Conservation (phyloP, 129 eudicot genomes). For the Escallonia herrerae region DNA sequence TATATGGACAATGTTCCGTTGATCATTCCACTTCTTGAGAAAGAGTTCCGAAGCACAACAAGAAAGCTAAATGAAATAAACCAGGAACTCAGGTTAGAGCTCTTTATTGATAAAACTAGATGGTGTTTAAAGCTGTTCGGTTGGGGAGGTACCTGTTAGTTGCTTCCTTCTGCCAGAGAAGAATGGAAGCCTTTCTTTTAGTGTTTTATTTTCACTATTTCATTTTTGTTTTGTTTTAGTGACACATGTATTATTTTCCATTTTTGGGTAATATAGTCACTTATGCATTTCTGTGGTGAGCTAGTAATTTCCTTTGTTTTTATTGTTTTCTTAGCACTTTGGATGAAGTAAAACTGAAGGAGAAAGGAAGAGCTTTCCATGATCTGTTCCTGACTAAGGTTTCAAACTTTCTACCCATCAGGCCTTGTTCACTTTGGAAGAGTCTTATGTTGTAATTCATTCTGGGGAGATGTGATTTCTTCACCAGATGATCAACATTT, state of each 20-base stretch:
- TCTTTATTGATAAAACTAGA: constrained; percentile 7
- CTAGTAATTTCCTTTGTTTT: constrained; percentile 9
- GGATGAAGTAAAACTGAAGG: constrained; percentile 82
- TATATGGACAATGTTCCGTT: constrained; percentile 86
- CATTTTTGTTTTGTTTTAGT: not conserved
- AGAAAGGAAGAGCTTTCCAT: constrained; percentile 88
- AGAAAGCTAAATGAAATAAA: constrained; percentile 74
- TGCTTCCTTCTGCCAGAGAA: not conserved
- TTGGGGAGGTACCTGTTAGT: not conserved
- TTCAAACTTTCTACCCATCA: not conserved
- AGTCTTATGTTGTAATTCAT: not conserved
- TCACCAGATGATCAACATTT: not conserved
- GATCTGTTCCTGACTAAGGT: constrained; percentile 93
- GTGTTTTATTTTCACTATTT: not conserved
- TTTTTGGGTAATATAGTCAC: too few species aligned
- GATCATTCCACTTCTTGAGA: constrained; percentile 96
- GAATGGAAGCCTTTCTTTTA: constrained; percentile 2
- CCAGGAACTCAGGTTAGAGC: constrained; percentile 77
- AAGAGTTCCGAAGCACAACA: constrained; percentile 67
- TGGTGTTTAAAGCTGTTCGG: not conserved
- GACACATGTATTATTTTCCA: too few species aligned
- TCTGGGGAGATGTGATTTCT: too few species aligned
- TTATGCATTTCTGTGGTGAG: not conserved
- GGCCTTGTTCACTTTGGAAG: not conserved
- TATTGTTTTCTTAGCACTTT: constrained; percentile 38